Base-by-base conservation (phyloP, 1,284 basidiomycete species). In the Apiotrichum laibachii region DNA sequence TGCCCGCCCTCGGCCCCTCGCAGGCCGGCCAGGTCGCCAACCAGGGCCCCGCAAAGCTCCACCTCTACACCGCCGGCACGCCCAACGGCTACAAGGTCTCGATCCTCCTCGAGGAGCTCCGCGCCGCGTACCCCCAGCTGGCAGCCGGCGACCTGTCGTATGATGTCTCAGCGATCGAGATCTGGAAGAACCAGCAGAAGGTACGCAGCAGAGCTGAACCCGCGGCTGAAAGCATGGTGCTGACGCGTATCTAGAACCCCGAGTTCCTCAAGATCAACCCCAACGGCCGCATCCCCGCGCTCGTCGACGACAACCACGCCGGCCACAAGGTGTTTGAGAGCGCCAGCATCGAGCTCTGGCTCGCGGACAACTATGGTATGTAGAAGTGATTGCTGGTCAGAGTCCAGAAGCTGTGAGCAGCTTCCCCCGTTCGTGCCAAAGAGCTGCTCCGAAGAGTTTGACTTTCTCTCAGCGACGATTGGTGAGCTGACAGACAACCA, bases 101-200 rank as follows among this genome's bases (percentile, higher is more conserved):
- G 12, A 79, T 86, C 66, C 75, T 84, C 47, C 82, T 89, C 44
- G 88, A 89, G 69, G 88, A 89, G 70, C 81, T 90, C 63, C 86
- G 84, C 66, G 81, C 80, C 16, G 77, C 81, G 33, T 86, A 89
- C 67, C 77, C 79, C 16, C 63, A 69, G 35, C 42, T 47, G n/a
- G 56, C 61, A 5, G 55, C 56, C 45, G 22, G 35, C 13, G 79
- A 75, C 37, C 71, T 89, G 47, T 79, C 83, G 6, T 89, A 88
- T 73, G 84, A 87, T 80, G 85, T 66, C 50, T 50, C 52, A n/a
- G 40, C 50, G 79, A 78, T 81, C 18, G 53, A 57, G 21, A 62
- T 65, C 45, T 46, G 35, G 53, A 59, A 49, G 46, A 81, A 81
- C 62, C 77, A 77, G 52, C 83, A 84, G 64, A 82, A 82, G 79